Base-by-base conservation (phyloP, 176 grass and related monocot genomes). In the Hyparrhenia diplandra region DNA sequence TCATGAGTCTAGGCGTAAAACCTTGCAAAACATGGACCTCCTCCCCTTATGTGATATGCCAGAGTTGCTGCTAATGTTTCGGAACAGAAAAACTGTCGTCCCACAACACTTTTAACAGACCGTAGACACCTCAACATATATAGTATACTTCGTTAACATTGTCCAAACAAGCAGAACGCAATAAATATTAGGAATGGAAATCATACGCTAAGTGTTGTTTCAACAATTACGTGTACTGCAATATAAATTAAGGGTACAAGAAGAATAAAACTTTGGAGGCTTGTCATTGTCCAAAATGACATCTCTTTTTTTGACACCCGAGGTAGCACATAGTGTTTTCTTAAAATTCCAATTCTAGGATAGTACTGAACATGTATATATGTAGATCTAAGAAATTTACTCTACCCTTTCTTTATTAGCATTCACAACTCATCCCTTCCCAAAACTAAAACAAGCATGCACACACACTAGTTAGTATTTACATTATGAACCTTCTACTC, bases 401-500 rank as follows among this genome's bases (percentile, higher is more conserved):
- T 29, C 34, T 61, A 28, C 31, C 23, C 37, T 57, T 25, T n/a
- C 37, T 57, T 25, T 71, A 57, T 85, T 82, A 24, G 59, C 70
- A 82, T n/a, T 12, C 57, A 71, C 21, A 65, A 10, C 55, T 58
- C 60, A 55, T 18, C 21, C 18, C 68, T 68, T 71, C 43, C 5
- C 16, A 39, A 23, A 67, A n/a, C 11, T 59, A 59, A 57, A 25
- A 54, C 17, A 59, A n/a, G 39, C 63, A 13, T 59, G 39, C 32
- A 9, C 73, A 58, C 28, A 67, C 46, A 71, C 39, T 82, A 86
- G 82, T 78, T 90, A 71, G 18, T 82, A 86, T 90, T 67, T 86
- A 83, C 88, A 90, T 51, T 47, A 69, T 25, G 42, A 81, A 68
- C 30, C 59, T 76, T 71, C 43, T 20, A 79, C 5, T 12, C 32